phyloP scores from a whole-genome alignment of 2,329 filamentous ascomycete genomes.

The Penicillium digitatum region DNA sequence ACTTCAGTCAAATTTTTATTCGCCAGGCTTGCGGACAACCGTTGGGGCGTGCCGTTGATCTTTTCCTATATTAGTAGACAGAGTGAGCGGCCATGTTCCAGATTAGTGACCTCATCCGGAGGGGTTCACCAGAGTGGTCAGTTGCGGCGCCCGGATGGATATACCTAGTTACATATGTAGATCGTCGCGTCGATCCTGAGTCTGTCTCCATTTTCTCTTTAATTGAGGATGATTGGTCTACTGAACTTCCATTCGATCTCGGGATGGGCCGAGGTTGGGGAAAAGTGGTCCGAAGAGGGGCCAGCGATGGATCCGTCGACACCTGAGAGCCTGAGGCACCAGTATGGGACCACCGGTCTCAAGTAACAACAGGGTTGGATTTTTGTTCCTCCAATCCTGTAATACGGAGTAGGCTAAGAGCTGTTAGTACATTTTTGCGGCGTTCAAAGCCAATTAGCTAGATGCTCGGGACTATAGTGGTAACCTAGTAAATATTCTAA shows the following conservation, averaged over 20 bases:
- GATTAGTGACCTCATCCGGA: neutral
- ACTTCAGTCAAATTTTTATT: neutral
- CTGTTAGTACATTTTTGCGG: no score
- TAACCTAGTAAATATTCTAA: no score
- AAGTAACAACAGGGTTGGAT: neutral
- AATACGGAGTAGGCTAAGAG: no score
- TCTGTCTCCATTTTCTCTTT: neutral
- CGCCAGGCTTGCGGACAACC: neutral
- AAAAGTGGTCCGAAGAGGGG: neutral
- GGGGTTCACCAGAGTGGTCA: neutral
- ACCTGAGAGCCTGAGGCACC: neutral
- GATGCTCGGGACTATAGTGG: no score
- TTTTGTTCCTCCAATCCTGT: neutral
- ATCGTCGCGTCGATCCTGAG: neutral
- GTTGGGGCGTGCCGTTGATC: neutral
- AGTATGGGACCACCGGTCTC: neutral
- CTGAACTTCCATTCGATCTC: no score
- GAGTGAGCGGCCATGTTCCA: neutral
- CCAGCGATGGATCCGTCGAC: neutral
- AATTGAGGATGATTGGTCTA: neutral
- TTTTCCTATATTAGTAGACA: neutral
- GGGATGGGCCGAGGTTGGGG: neutral
- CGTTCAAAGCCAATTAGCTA: no score
- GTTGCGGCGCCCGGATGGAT: neutral
- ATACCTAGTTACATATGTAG: no score